Evolutionary conservation across 192 early-diverging fungal species (phyloP), one percentile per base, ranked within the genome.

Genomic region (Chytriomyces confervae): DNA sequence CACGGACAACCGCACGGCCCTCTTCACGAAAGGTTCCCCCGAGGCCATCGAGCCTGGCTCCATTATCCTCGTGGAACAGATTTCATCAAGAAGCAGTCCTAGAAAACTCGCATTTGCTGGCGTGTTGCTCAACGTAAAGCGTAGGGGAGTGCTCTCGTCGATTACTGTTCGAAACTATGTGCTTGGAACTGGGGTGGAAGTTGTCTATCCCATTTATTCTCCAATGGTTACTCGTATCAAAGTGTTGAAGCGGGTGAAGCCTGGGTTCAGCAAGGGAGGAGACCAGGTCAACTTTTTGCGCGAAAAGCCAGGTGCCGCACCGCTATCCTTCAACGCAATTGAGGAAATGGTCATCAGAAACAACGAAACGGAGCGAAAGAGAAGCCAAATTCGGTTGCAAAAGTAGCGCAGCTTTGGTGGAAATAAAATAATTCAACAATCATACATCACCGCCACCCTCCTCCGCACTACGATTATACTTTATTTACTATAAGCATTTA

Each of bases 181-280:
- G 9, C 64, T 85, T 44, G 84, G 86, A 44, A 84, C 84, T 20
- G 88, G 84, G 62, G 86, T 89, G 27, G 85, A 89, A 75, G 78
- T 86, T 79, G 79, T 79, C 24, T 82, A 86, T 69, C 88, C 88
- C 27, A 74, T 87, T 13, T 89, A 79, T 68, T 81, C 83, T 16
- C 88, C 88, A 0, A 80, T 79, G 65, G 84, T 89, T 43, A 78
- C 69, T 24, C 79, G 82, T 50, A 86, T 89, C 51, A 81, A 80
- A 67, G 83, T 86, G 47, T 80, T 87, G 62, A 83, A 87, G 78
- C 64, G 68, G 62, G 81, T 82, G 13, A 78, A 50, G 10, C 47
- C 53, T 43, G 86, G 81, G 23, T 75, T 74, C 36, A 60, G 44
- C 36, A 79, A 70, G 50, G 86, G 80, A 5, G 50, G 62, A 36